Percentiles rank a stretch among this genome's conserved stretches.
phyloP scores from a whole-genome alignment of 345 rosid species.

The Hibiscus mutabilis region DNA sequence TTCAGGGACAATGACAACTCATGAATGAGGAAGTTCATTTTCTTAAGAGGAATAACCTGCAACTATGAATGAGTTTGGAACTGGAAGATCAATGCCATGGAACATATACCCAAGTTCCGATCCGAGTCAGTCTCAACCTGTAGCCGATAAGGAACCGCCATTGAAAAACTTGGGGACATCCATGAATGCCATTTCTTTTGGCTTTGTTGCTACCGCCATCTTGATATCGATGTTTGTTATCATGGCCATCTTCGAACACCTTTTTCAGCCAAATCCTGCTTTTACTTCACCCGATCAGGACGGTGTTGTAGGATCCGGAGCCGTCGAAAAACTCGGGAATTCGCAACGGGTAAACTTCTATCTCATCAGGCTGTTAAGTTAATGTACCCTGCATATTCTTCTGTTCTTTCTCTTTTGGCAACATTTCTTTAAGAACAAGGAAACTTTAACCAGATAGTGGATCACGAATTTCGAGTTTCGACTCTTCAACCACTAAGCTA shows the following conservation, averaged over 20 bases:
- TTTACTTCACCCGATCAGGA: constrained; percentile 47
- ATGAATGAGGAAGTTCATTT: constrained; percentile 8
- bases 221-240: constrained; percentile 78
- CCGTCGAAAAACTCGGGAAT: constrained; percentile 31
- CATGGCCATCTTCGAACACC: constrained; percentile 93
- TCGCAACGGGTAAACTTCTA: constrained; percentile 35
- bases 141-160: constrained; percentile 36
- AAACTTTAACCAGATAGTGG: neutral
- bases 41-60: neutral
- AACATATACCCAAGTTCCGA: constrained; percentile 44
- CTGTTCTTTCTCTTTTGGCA: neutral
- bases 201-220: constrained; percentile 89
- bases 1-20: constrained; percentile 11
- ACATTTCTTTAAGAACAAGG: neutral
- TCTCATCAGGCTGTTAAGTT: neutral
- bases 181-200: constrained; percentile 76
- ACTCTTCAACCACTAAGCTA: neutral
- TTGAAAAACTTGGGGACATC: constrained; percentile 67
- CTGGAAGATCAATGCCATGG: constrained; percentile 54
- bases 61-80: constrained; percentile 41
- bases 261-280: constrained; percentile 55
- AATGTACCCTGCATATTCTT: no score
- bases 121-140: constrained; percentile 27
- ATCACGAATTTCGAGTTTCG: neutral
- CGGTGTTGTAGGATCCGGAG: constrained; percentile 22